Evolutionary conservation across 1,139 yeast species (phyloP), one percentile per base, ranked within the genome.

Genomic region (Candida albicans): DNA sequence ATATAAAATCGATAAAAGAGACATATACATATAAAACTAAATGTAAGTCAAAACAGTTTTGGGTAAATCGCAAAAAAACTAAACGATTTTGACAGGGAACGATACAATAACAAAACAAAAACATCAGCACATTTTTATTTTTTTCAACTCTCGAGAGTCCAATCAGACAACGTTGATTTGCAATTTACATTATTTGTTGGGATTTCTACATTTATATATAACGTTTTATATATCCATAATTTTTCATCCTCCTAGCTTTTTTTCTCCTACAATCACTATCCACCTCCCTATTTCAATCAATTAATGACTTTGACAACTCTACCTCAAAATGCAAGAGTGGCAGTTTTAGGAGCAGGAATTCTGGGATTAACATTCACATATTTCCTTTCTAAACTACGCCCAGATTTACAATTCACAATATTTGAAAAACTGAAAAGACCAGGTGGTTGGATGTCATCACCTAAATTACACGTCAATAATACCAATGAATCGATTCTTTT

Each of bases 291-390:
- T 32, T 22, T 32, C 12, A 9, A 10, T 4, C 29, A 27, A 10
- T 4, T n/a, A 25, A 47, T 50, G 53, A 32, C 47, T n/a, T 40
- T 49, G 13, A 22, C 39, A 13, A 18, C 39, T 24, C 37, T 52
- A 25, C 62, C 59, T 6, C 53, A 45, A 7, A 65, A 68, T 44
- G 77, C 79, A 3, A 63, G 55, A 27, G 81, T 84, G 2, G 89
- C 82, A 0, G 84, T 91, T 0, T 59, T 89, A 2, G 99, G 99
- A 0, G 87, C 87, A 0, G 99, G 99, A 0, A 77, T 91, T 2
- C 85, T 96, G 1, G 98, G 98, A 0, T 70, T 93, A 3, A 70
- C 93, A 1, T 82, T 80, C 54, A 84, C 95, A 0, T 90, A 87
- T 62, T 87, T 87, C 54, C 69, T 91, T 15, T 70, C 77, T 33